Percentiles rank a stretch among this genome's conserved stretches.
phyloP scores from a whole-genome alignment of 1,139 yeast genomes.

The Saccharomyces hybrid region DNA sequence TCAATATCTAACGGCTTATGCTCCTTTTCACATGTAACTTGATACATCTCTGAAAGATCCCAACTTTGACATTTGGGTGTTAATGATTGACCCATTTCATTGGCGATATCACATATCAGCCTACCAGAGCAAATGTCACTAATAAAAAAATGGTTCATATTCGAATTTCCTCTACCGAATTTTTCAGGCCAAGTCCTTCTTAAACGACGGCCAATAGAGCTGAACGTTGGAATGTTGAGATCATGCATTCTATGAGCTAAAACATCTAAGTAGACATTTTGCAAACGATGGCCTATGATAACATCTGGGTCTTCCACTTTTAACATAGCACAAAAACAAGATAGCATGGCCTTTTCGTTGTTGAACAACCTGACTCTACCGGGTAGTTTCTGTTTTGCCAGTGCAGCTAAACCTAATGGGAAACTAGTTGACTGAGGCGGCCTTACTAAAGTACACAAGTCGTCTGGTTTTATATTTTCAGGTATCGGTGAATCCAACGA shows the following conservation, averaged over 20 bases:
- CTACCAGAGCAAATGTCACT: slow-evolving; percentile 80
- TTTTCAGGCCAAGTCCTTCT: slow-evolving; percentile 70
- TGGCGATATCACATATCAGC: slow-evolving; percentile 83
- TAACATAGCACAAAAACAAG: slow-evolving; percentile 64
- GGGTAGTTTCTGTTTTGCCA: slow-evolving; percentile 27
- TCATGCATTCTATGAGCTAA: slow-evolving; percentile 77
- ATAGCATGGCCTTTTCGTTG: slow-evolving; percentile 66
- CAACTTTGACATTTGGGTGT: slow-evolving; percentile 93
- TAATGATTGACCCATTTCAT: slow-evolving; percentile 90
- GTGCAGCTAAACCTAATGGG: slow-evolving; percentile 27
- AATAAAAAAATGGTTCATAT: slow-evolving; percentile 42
- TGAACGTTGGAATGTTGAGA: slow-evolving; percentile 65
- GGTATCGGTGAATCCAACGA: slow-evolving; percentile 69
- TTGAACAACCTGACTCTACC: slow-evolving; percentile 49
- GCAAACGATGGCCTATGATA: slow-evolving; percentile 79
- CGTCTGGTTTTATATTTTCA: slow-evolving; percentile 48
- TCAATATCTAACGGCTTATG: slow-evolving; percentile 65
- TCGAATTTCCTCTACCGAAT: slow-evolving; percentile 47
- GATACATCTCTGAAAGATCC: slow-evolving; percentile 90
- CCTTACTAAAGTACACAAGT: slow-evolving; percentile 62
- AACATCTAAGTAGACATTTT: slow-evolving; percentile 70
- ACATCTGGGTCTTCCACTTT: slow-evolving; percentile 83
- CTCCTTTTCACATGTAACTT: slow-evolving; percentile 58
- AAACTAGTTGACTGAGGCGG: slow-evolving; percentile 68
- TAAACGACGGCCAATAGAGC: slow-evolving; percentile 75